Base-by-base conservation (phyloP, 306 rosid genomes). In the Prunus padus region DNA sequence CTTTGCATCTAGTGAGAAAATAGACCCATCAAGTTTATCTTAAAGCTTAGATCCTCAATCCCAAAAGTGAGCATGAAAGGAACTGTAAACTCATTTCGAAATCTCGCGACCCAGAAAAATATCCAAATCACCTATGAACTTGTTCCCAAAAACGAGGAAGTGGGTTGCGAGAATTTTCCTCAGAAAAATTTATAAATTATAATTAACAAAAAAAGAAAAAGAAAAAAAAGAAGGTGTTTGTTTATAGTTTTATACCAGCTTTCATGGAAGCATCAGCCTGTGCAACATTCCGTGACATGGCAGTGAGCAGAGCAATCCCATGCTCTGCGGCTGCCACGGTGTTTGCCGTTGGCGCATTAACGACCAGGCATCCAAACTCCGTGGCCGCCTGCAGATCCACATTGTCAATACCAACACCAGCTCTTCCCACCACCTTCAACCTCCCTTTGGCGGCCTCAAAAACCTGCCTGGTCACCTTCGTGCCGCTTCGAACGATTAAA, bases 321-420 rank as follows among this genome's bases (percentile, higher is more conserved):
- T 94, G 97, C 81, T 94, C 97, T 0, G 97, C 97, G 0, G 98
- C 97, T 1, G 97, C 96, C 19, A 94, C 82, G 9, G 97, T 94
- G 67, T 94, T 94, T 5, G 98, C 97, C 0, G 97, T 94, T 0
- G 98, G 97, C 0, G 95, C 98, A 70, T 94, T 94, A 2, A 94
- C 98, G 2, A 94, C 96, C 2, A 92, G 85, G 52, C 98, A 92
- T 2, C 98, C 96, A 31, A 83, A 89, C 63, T 94, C 97, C 0
- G 98, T 94, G 12, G 98, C 97, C 2, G 98, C 94, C 49, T 87
- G 91, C 63, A 94, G 96, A 89, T 94, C 96, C 62, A 92, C 98
- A 75, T 94, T 92, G 83, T 94, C 98, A 31, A 94, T 94, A 0
- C 98, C 97, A 15, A 94, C 97, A 1, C 98, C 98, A 6, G 98